Evolutionary conservation across 2,329 filamentous ascomycete species (phyloP), one percentile per base, ranked within the genome.

Genomic region (Aspergillus sp.): DNA sequence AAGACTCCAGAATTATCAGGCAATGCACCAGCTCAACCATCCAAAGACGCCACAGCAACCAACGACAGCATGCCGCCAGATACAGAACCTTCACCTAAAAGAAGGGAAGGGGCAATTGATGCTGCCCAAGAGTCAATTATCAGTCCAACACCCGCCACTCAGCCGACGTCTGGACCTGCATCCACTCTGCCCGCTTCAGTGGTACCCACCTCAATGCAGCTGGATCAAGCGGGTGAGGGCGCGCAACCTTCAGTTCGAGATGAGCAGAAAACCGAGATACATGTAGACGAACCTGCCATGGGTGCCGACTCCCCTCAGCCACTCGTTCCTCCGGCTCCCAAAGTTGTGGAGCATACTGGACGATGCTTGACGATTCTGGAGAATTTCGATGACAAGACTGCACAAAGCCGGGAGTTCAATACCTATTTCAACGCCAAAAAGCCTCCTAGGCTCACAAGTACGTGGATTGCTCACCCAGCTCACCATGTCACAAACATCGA

Each of bases 341-440:
- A 75, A 58, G 69, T 79, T 15, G 79, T 82, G 64, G 82, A 81
- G 69, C 75, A 85, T 31, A 83, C 83, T 9, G 83, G 84, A 19
- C 82, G 86, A 31, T 85, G 85, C 57, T 79, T 88, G 9, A 79
- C 88, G 6, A 84, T 87, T 56, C 80, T 91, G 11, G 80, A 85
- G 67, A 81, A 84, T 53, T 86, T 88, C 69, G 82, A 85, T 57
- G 77, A 83, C 50, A 82, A 83, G 66, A 82, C 84, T 54, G 83
- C 83, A 60, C 82, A 85, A 56, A 78, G 82, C 49, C 82, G 80
- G 61, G 76, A 87, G 62, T 83, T 81, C 48, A 83, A 82, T 64
- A 81, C 87, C 45, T 81, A 88, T 56, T 84, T 87, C 67, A 83
- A 83, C 62, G 76, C 80, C 62, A 85, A 81, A 68, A 84, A 77